These are phyloP conservation scores for Neurospora sp. DNA, from an alignment of 495 filamentous ascomycete genomes.

Conservation along the genomic window DNA sequence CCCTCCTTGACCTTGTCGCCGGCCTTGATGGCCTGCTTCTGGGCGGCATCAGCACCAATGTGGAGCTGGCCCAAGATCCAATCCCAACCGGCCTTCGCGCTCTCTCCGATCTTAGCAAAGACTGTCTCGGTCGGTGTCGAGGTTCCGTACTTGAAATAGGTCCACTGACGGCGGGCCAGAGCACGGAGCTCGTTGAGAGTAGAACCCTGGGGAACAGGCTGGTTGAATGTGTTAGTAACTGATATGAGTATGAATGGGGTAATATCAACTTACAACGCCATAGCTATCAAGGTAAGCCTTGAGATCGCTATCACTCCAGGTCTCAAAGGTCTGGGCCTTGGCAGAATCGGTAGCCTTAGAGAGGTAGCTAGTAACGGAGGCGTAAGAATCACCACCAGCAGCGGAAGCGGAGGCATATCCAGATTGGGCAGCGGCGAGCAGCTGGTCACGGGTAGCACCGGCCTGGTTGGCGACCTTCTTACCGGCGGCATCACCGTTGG, in stretches of 20 bases:
- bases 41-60: slow-evolving; percentile 54
- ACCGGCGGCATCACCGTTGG: slow-evolving; percentile 49
- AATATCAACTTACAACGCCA: slow-evolving; percentile 41
- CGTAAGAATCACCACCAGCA: slow-evolving; percentile 56
- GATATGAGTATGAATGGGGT: not conserved
- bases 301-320: slow-evolving; percentile 69
- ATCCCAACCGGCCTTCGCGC: slow-evolving; percentile 38
- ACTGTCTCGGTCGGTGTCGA: slow-evolving; percentile 54
- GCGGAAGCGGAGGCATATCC: slow-evolving; percentile 60
- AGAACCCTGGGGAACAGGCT: slow-evolving; percentile 57
- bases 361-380: slow-evolving; percentile 65
- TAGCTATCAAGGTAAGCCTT: slow-evolving; percentile 77
- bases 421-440: slow-evolving; percentile 60
- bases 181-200: slow-evolving; percentile 55
- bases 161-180: slow-evolving; percentile 58
- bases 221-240: not conserved
- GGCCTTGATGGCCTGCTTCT: slow-evolving; percentile 38
- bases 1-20: slow-evolving; percentile 24
- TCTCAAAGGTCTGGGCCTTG: slow-evolving; percentile 65
- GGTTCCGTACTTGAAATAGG: slow-evolving; percentile 72
- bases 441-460: slow-evolving; percentile 59
- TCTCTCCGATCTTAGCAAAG: slow-evolving; percentile 51
- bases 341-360: slow-evolving; percentile 55
- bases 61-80: slow-evolving; percentile 53
- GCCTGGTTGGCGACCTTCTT: slow-evolving; percentile 57